Percentiles rank a stretch among this genome's conserved stretches.
Evolutionary conservation across 257 asterid species (phyloP).

Genomic region (Paraleonurus japonicus): DNA sequence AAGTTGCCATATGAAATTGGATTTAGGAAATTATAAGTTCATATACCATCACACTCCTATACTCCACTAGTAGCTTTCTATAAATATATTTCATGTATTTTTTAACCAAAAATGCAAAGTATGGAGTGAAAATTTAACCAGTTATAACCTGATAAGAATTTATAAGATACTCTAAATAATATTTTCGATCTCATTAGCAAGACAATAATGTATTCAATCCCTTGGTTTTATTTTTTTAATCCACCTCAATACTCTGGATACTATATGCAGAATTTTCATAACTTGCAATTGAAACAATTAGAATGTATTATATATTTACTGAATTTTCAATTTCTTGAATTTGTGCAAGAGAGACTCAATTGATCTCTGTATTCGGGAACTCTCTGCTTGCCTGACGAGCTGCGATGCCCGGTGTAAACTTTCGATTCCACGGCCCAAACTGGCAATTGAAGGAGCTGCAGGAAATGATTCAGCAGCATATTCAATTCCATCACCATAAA

Average conservation of each 20-base stretch:
- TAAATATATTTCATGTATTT: background rate
- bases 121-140: background rate
- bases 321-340: conserved; percentile 52
- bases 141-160: background rate
- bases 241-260: background rate
- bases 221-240: background rate
- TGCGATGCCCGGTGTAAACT: conserved; percentile 70
- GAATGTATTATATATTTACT: conserved; percentile 9
- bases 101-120: background rate
- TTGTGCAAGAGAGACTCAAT: conserved; percentile 62
- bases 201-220: background rate
- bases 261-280: conserved; percentile 27
- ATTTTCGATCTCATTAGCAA: background rate
- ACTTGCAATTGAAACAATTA: conserved; percentile 5
- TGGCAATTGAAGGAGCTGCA: conserved; percentile 82
- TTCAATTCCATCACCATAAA: conserved; percentile 86
- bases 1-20: background rate
- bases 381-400: conserved; percentile 54
- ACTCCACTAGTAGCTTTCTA: background rate
- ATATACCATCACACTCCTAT: background rate
- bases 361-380: conserved; percentile 62
- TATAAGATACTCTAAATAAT: background rate
- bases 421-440: conserved; percentile 86
- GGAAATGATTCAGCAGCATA: conserved; percentile 89
- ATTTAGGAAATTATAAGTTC: background rate